Evolutionary conservation across 352 stramenopile genomes (phyloP).

Genomic region (Phytophthora lateralis): DNA sequence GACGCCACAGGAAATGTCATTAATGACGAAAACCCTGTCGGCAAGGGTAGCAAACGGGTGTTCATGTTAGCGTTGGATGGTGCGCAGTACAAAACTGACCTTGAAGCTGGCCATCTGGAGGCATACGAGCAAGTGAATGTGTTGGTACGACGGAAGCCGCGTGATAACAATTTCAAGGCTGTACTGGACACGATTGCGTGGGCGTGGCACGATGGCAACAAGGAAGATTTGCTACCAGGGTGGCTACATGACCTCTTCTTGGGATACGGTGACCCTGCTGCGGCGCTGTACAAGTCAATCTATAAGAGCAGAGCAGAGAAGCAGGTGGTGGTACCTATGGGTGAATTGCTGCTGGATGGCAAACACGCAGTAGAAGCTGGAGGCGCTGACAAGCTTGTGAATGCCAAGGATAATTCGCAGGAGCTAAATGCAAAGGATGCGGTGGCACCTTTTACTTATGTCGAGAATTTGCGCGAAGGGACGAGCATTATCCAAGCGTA

Average conservation of each 20-base stretch:
- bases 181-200: slow-evolving; percentile 90
- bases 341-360: slow-evolving; percentile 51
- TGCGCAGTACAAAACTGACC: slow-evolving; percentile 94
- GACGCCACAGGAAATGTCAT: slow-evolving; percentile 83
- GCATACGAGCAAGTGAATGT: slow-evolving; percentile 94
- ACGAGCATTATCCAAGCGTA: slow-evolving; percentile 46
- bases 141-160: slow-evolving; percentile 87
- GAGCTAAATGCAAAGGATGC: slow-evolving; percentile 43
- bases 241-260: slow-evolving; percentile 97
- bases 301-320: slow-evolving; percentile 48
- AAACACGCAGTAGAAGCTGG: slow-evolving; percentile 51
- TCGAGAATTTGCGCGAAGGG: slow-evolving; percentile 40
- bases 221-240: slow-evolving; percentile 71
- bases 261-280: slow-evolving; percentile 90
- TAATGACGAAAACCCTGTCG: slow-evolving; percentile 40
- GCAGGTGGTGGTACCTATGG: slow-evolving; percentile 41
- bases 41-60: slow-evolving; percentile 78
- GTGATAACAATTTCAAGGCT: slow-evolving; percentile 96
- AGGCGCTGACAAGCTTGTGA: slow-evolving; percentile 44
- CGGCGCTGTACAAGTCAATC: slow-evolving; percentile 77
- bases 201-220: slow-evolving; percentile 31
- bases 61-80: slow-evolving; percentile 93
- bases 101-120: slow-evolving; percentile 56
- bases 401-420: slow-evolving; percentile 38
- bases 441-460: slow-evolving; percentile 55